These are phyloP conservation scores for Penicillium sp. DNA, from an alignment of 2,329 filamentous ascomycete species.

Conservation along the genomic window DNA sequence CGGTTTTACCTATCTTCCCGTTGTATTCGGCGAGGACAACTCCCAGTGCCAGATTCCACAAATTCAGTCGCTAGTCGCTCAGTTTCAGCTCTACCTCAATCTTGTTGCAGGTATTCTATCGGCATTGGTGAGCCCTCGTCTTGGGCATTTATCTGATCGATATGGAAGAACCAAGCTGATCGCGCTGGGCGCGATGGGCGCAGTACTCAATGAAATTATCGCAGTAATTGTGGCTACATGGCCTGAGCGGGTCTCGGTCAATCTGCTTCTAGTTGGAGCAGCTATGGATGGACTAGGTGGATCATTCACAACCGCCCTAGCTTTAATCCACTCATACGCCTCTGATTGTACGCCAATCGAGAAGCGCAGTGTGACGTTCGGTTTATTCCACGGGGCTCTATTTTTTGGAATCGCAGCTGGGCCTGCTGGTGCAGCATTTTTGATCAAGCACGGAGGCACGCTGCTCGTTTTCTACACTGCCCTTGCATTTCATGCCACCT, in stretches of 20 bases:
- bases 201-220: constrained; percentile 70
- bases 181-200: constrained; percentile 70
- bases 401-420: constrained; percentile 88
- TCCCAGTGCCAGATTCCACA: constrained; percentile 76
- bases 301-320: constrained; percentile 81
- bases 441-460: constrained; percentile 71
- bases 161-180: constrained; percentile 77
- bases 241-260: constrained; percentile 70
- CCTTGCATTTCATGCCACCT: constrained; percentile 68
- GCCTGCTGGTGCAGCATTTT: constrained; percentile 74
- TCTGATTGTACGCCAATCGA: constrained; percentile 83
- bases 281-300: constrained; percentile 80
- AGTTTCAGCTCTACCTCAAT: constrained; percentile 74
- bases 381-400: constrained; percentile 84
- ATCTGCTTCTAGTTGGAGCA: constrained; percentile 74
- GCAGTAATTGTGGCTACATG: constrained; percentile 76
- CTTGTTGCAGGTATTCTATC: constrained; percentile 74
- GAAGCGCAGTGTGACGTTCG: constrained; percentile 77
- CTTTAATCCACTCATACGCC: constrained; percentile 79
- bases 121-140: constrained; percentile 75
- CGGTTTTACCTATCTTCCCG: constrained; percentile 59
- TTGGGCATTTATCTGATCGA: constrained; percentile 83
- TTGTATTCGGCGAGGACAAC: constrained; percentile 68
- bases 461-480: constrained; percentile 83
- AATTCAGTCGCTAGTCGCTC: constrained; percentile 73